Evolutionary conservation across 1,284 basidiomycete species (phyloP).

Genomic region (Cutaneotrichosporon dermatis): DNA sequence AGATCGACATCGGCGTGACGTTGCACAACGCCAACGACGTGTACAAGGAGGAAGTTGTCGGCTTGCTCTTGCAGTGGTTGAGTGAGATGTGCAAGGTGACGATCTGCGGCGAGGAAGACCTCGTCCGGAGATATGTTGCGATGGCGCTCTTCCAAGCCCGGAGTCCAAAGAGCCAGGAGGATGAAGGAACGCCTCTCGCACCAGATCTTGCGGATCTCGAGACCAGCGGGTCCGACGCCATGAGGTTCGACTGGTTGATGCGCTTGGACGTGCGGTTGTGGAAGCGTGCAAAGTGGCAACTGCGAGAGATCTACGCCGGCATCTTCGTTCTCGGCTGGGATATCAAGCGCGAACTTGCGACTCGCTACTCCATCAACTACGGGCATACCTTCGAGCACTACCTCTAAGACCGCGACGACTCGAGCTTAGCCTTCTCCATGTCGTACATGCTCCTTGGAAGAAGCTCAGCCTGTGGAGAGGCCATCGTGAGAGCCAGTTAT

Average conservation of each 20-base stretch:
- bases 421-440: constrained; percentile 79
- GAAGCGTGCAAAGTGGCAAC: constrained; percentile 41
- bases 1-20: constrained; percentile 89
- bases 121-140: constrained; percentile 57
- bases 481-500: constrained; percentile 72
- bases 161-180: constrained; percentile 3
- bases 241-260: constrained; percentile 43
- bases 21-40: constrained; percentile 82
- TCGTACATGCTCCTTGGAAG: constrained; percentile 86
- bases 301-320: constrained; percentile 39
- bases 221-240: not conserved
- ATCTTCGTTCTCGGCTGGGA: constrained; percentile 29
- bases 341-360: constrained; percentile 52
- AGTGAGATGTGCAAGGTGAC: constrained; percentile 68
- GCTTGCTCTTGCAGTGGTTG: constrained; percentile 79
- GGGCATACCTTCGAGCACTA: constrained; percentile 83
- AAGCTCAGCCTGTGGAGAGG: constrained; percentile 67
- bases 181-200: constrained; percentile 15
- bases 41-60: constrained; percentile 80
- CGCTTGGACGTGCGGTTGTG: constrained; percentile 42
- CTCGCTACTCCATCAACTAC: constrained; percentile 78
- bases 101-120: constrained; percentile 55
- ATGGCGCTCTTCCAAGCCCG: constrained; percentile 25
- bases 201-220: constrained; percentile 14
- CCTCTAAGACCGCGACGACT: constrained; percentile 87